Base-by-base conservation (phyloP, 228 moss, liverwort and hornwort genomes). In the Sphagnum magellanicum region DNA sequence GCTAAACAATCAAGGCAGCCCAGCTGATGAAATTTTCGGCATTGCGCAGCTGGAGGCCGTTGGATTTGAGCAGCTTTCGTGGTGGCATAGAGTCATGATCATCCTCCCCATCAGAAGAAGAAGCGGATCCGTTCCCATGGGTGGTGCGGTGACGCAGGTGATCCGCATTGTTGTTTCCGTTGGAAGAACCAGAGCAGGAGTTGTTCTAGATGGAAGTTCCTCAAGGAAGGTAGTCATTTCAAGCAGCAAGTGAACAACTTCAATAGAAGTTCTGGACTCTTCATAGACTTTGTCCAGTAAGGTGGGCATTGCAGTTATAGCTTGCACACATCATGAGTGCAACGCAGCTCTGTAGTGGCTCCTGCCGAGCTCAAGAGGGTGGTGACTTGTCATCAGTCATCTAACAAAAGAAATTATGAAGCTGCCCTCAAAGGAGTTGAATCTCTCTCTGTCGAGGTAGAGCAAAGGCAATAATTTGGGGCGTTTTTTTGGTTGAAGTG, bases 341-440 rank as follows among this genome's bases (percentile, higher is more conserved):
- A 91, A 73, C 91, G 93, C 64, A 87, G 88, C 79, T 97, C 97
- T 70, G 90, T 88, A n/a, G 84, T 91, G 16, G 79, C 88, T 67
- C 90, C 93, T 69, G 68, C 93, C 65, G 97, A 97, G 75, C 90
- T 93, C 71, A 97, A 93, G 85, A 87, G 93, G 78, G 83, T 85
- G 82, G 97, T 91, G 78, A 72, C 91, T 73, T 84, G 85, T 74
- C 91, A 92, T 75, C 77, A 72, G 81, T 32, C 32, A 32, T 73
- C 83, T 52, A 84, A 79, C 74, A 32, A 32, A 32, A 32, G 1
- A 32, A 17, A 17, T 17, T 17, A 17, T 17, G 17, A 17, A 32
- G 32, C 32, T 64, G 84, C 88, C 72, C 76, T 90, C 72, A 80
- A 84, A 80, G 88, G 83, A 76, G 80, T 92, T 74, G 87, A 89